Evolutionary conservation across 805 yeast species (phyloP).

Genomic region (Candida yuanshanica): DNA sequence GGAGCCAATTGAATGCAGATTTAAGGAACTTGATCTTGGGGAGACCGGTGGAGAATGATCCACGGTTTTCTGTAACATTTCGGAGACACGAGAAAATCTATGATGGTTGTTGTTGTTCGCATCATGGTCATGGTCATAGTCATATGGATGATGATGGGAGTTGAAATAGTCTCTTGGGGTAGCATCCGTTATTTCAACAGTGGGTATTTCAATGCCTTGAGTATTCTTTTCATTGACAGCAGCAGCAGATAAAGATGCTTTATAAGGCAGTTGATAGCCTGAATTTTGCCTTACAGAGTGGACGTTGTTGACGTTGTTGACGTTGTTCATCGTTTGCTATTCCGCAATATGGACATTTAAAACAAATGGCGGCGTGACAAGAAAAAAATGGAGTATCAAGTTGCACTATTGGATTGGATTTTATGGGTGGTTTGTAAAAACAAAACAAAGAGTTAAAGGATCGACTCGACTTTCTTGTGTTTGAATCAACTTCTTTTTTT

Average conservation of each 20-base stretch:
- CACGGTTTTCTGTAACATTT: constrained; percentile 13
- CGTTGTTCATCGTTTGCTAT: background rate
- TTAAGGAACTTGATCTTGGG: constrained; percentile 3
- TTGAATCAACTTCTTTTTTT: no score
- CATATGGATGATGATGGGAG: background rate
- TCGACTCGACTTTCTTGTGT: no score
- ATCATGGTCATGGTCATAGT: background rate
- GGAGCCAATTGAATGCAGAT: constrained; percentile 7
- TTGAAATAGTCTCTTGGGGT: constrained; percentile 7
- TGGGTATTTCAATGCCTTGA: constrained; percentile 1
- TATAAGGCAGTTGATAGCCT: constrained; percentile 7
- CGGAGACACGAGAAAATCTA: constrained; percentile 14
- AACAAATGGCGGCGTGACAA: no score
- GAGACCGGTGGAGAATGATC: constrained; percentile 16
- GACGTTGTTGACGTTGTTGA: background rate
- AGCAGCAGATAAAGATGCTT: constrained; percentile 18
- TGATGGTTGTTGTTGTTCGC: background rate
- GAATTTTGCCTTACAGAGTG: constrained; percentile 1
- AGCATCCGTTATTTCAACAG: background rate
- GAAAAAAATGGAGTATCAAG: no score
- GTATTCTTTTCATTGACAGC: constrained; percentile 8
- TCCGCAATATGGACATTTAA: no score
- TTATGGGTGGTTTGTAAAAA: no score
- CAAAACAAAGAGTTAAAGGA: no score
- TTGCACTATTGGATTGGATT: no score